These are phyloP conservation scores for Aspergillus sp. DNA, from an alignment of 2,329 filamentous ascomycete genomes.

Conservation along the genomic window DNA sequence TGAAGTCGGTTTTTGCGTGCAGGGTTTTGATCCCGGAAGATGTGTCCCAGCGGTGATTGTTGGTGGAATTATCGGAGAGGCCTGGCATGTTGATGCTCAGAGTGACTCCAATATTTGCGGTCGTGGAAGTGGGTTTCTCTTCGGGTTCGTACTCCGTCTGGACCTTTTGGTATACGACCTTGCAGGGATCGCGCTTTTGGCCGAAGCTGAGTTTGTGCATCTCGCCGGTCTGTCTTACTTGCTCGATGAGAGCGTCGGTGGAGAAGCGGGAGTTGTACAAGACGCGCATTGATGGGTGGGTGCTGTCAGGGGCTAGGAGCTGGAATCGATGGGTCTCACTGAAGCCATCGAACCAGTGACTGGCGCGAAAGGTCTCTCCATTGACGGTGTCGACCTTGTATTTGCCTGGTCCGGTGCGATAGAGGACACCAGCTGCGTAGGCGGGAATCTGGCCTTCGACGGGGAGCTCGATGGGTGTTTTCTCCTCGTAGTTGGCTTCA, in stretches of 20 bases:
- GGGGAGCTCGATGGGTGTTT: constrained; percentile 62
- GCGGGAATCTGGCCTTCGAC: constrained; percentile 68
- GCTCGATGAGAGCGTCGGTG: constrained; percentile 63
- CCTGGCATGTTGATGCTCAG: constrained; percentile 67
- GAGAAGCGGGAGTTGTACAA: constrained; percentile 72
- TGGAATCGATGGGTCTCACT: constrained; percentile 71
- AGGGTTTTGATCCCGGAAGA: constrained; percentile 51
- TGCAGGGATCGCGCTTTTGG: constrained; percentile 72
- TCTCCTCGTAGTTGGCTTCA: constrained; percentile 66
- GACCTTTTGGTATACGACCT: constrained; percentile 71
- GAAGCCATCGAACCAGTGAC: constrained; percentile 83
- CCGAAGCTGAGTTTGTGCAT: constrained; percentile 65
- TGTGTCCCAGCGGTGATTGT: constrained; percentile 27
- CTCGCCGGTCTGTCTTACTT: constrained; percentile 62
- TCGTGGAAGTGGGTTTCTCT: constrained; percentile 64
- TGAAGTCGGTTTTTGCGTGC: constrained; percentile 63
- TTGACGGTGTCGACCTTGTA: constrained; percentile 62
- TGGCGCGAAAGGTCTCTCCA: constrained; percentile 61
- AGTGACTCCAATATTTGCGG: constrained; percentile 65
- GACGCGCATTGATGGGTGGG: constrained; percentile 49
- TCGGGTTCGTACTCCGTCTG: constrained; percentile 27
- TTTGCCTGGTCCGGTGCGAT: constrained; percentile 72
- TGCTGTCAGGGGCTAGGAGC: constrained; percentile 53
- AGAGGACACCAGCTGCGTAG: constrained; percentile 72
- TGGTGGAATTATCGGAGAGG: constrained; percentile 28